Percentiles rank a stretch among this genome's conserved stretches.
These are phyloP conservation scores for Penstemon barbatus DNA, from an alignment of 257 asterid species.

Conservation along the genomic window DNA sequence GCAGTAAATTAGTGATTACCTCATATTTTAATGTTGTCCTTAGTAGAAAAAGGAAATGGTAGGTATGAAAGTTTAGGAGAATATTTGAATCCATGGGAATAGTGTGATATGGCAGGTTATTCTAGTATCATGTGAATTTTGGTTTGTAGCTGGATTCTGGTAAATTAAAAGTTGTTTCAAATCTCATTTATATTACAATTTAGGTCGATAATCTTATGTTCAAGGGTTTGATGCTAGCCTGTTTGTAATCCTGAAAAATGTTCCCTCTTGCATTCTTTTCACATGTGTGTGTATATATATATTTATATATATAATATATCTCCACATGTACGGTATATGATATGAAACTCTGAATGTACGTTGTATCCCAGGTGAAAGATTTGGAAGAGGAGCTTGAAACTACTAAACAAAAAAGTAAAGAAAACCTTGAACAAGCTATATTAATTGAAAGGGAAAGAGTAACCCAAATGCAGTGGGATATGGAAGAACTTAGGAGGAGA, in stretches of 20 bases:
- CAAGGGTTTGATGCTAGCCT: not conserved
- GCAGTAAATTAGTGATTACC: too few relatives aligned
- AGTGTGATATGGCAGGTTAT: not conserved
- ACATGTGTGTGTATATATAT: not conserved
- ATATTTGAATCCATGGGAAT: not conserved
- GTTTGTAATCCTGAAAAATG: constrained; percentile 6
- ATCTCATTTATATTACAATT: constrained; percentile 5
- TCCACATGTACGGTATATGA: not conserved
- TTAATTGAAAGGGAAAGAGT: constrained; percentile 85
- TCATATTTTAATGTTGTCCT: too few relatives aligned
- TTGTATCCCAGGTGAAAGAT: constrained; percentile 78
- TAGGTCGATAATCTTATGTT: not conserved
- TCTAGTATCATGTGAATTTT: not conserved
- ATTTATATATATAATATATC: not conserved
- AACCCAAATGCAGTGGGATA: constrained; percentile 99
- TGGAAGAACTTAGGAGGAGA: constrained; percentile 89
- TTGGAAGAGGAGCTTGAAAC: constrained; percentile 96
- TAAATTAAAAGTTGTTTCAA: not conserved
- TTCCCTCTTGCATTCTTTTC: not conserved
- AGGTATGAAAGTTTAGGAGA: not conserved
- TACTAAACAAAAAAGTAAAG: constrained; percentile 80
- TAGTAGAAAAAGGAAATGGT: not conserved
- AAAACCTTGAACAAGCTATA: constrained; percentile 89
- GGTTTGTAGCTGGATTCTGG: not conserved
- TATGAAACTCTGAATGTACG: constrained; percentile 16